phyloP scores from a whole-genome alignment of 1,284 basidiomycete species.

The Exobasidium rhododendri region DNA sequence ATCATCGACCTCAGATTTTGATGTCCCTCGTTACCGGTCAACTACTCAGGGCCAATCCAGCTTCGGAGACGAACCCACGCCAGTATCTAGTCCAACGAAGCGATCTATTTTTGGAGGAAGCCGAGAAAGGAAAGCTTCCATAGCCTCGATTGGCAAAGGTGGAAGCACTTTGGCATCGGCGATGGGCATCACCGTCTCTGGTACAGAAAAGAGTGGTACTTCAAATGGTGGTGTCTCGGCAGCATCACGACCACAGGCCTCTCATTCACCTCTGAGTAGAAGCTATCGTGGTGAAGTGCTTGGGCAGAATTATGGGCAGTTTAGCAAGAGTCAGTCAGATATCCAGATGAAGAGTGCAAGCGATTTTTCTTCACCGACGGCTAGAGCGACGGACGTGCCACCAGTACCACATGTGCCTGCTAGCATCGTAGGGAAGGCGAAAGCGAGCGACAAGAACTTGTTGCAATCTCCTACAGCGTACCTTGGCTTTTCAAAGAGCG shows the following conservation, averaged over 20 bases:
- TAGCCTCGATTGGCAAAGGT: constrained; percentile 1
- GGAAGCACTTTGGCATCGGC: not conserved
- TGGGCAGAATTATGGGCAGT: constrained; percentile 16
- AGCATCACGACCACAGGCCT: not conserved
- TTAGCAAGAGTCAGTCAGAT: constrained; percentile 40
- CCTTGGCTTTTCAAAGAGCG: constrained; percentile 41
- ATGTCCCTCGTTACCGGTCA: not conserved
- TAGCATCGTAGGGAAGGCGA: not conserved
- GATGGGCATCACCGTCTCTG: not conserved
- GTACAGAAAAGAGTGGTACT: not conserved
- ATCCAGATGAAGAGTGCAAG: constrained; percentile 24
- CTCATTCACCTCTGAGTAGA: constrained; percentile 1
- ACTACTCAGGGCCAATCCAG: constrained; percentile 8
- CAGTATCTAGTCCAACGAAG: constrained; percentile 38
- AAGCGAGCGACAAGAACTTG: constrained; percentile 23
- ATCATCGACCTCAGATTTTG: not conserved
- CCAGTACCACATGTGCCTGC: constrained; percentile 6
- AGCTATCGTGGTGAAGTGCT: not conserved
- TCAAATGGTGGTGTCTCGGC: not conserved
- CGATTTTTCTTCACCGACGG: constrained; percentile 18
- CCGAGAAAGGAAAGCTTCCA: constrained; percentile 14
- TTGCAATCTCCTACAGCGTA: constrained; percentile 38
- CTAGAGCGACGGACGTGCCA: constrained; percentile 24
- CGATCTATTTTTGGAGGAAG: constrained; percentile 35
- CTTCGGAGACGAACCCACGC: constrained; percentile 17